Percentiles rank a stretch among this genome's conserved stretches.
phyloP scores from a whole-genome alignment of 306 rosid genomes.

The Mimosa bimucronata region DNA sequence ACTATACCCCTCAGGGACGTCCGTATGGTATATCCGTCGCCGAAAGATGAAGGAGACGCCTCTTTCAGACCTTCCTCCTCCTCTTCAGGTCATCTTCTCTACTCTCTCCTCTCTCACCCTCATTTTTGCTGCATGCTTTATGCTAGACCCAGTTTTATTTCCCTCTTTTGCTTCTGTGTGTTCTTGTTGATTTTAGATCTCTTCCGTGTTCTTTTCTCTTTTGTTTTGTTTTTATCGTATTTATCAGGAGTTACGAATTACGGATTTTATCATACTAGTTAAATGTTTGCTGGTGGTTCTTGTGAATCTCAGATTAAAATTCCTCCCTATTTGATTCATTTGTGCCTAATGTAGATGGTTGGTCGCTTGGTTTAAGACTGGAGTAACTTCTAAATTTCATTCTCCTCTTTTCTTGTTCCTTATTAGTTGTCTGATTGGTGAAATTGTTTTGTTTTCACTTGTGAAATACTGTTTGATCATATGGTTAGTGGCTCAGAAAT shows the following conservation, averaged over 20 bases:
- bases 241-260: neutral
- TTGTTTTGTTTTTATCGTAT: too few relatives aligned
- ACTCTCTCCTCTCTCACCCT: neutral
- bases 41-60: neutral
- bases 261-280: neutral
- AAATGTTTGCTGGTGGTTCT: neutral
- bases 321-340: neutral
- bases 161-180: neutral
- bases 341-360: neutral
- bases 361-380: too few relatives aligned
- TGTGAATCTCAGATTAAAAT: neutral
- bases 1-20: too few relatives aligned
- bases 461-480: too few relatives aligned
- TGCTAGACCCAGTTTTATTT: neutral
- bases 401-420: too few relatives aligned
- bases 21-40: too few relatives aligned
- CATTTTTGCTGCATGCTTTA: neutral
- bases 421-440: too few relatives aligned
- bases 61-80: neutral
- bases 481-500: too few relatives aligned
- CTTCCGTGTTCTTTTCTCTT: neutral
- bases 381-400: too few relatives aligned
- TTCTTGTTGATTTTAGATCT: neutral
- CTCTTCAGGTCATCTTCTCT: slow-evolving; percentile 10
- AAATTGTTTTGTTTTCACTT: too few relatives aligned